Conservation (phyloP, 108 stramenopile genomes). For the Tribonema minus region DNA sequence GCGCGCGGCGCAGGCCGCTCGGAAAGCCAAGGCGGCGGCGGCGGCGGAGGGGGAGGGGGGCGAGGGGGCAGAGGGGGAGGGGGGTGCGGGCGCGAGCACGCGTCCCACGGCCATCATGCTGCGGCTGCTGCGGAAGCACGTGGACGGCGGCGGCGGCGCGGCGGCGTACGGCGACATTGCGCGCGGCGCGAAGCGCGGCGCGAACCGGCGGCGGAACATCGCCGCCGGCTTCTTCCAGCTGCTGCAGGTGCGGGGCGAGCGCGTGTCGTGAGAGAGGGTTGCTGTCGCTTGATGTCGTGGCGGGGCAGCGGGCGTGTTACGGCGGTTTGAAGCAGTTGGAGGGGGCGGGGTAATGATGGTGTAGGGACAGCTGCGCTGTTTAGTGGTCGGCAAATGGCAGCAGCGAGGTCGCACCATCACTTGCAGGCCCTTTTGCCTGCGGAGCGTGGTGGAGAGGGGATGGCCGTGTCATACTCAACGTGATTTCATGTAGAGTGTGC, state of each 20-base stretch:
- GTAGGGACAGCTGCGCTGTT: too few relatives aligned
- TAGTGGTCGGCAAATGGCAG: too few relatives aligned
- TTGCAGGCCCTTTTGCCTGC: too few relatives aligned
- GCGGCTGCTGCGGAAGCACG: not conserved
- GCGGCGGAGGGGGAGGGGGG: not conserved
- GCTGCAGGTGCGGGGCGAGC: not conserved
- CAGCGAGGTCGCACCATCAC: too few relatives aligned
- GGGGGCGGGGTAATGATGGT: too few relatives aligned
- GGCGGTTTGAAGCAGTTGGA: too few relatives aligned
- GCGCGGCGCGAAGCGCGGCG: not conserved
- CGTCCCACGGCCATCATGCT: not conserved
- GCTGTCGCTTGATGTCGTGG: too few relatives aligned
- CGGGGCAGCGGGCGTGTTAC: too few relatives aligned
- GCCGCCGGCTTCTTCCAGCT: conserved; percentile 16
- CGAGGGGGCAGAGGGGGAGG: not conserved
- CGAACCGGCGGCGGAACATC: conserved; percentile 26
- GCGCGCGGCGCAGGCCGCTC: not conserved
- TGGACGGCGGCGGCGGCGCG: not conserved
- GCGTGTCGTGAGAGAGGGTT: too few relatives aligned
- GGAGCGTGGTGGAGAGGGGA: too few relatives aligned
- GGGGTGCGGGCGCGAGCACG: not conserved
- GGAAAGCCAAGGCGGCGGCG: not conserved
- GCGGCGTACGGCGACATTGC: not conserved
- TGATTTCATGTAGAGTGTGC: too few relatives aligned
- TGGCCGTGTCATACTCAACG: too few relatives aligned